Base-by-base conservation (phyloP, 2,329 filamentous ascomycete species). In the Aspergillus alliaceus region DNA sequence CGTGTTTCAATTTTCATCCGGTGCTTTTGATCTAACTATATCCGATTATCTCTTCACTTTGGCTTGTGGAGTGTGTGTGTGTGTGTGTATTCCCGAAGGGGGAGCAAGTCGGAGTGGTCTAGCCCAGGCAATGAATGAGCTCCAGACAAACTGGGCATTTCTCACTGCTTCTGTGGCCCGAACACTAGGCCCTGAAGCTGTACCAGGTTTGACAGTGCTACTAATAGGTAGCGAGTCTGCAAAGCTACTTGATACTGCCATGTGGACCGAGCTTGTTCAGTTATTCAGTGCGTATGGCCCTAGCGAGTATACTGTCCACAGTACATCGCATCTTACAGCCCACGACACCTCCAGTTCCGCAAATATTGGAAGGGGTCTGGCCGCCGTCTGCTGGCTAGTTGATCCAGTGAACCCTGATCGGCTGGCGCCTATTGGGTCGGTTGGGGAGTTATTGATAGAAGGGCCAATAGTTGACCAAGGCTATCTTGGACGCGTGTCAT, bases 391-490 rank as follows among this genome's bases (percentile, higher is more conserved):
- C 12, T 63, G 62, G 62, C 22, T 64, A 4, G 59, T 60, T 2
- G 51, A 57, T n/a, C 47, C 56, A 3, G 22, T 52, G 9, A 32
- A 62, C 34, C 42, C 40, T 7, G 32, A 53, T 4, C 42, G 47
- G 3, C 54, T 62, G 2, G 25, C 65, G 3, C 74, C 77, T 1
- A 56, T 76, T 9, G 76, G 76, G 5, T 72, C 71, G 1, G 64
- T 77, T 9, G 77, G 76, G 8, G 77, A 80, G 55, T 64, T 79
- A 0, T 39, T 77, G 2, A 62, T 79, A 2, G 75, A 79, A 58
- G 77, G 77, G 0, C 65, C 69, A 1, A 64, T 64, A 3, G 54
- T 72, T 6, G 65, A 59, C 1, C 56, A 63, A 42, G 67, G 66
- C 2, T 74, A 74, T 52, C 39, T 42, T 14, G 18, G 20, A 6